These are phyloP conservation scores for Tubosaeta brunneosetosa DNA, from an alignment of 768 basidiomycete species.

Conservation along the genomic window DNA sequence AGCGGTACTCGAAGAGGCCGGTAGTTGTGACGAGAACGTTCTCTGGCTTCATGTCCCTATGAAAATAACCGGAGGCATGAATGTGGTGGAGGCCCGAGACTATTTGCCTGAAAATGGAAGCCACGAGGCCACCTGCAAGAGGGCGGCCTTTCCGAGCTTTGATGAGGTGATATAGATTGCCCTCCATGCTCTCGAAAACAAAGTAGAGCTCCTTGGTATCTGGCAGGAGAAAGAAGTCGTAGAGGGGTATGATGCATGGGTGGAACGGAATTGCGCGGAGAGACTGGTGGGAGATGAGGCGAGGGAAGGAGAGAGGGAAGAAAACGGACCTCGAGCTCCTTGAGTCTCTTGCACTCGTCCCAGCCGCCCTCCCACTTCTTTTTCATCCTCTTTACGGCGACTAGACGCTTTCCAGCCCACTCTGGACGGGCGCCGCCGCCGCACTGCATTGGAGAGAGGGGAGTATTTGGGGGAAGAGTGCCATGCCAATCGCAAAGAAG, in stretches of 20 bases:
- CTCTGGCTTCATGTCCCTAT: constrained; percentile 99
- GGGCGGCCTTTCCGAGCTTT: constrained; percentile 93
- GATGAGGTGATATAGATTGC: constrained; percentile 98
- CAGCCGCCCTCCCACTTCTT: constrained; percentile 97
- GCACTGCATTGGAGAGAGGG: constrained; percentile 92
- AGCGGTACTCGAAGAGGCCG: constrained; percentile 86
- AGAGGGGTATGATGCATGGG: constrained; percentile 96
- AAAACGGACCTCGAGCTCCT: constrained; percentile 84
- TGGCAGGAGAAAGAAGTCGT: constrained; percentile 98
- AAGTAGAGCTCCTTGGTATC: constrained; percentile 95
- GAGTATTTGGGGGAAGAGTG: constrained; percentile 85
- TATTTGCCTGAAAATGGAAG: constrained; percentile 92
- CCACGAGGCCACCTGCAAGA: constrained; percentile 94
- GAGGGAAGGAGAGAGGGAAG: constrained; percentile 9
- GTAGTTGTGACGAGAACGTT: constrained; percentile 98
- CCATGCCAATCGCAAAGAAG: constrained; percentile 99
- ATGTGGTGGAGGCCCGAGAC: constrained; percentile 89
- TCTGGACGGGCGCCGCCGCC: constrained; percentile 89
- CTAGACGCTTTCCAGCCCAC: constrained; percentile 90
- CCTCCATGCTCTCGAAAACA: constrained; percentile 99
- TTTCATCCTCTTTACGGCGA: constrained; percentile 98
- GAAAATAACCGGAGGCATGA: constrained; percentile 90
- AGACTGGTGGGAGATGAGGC: constrained; percentile 52
- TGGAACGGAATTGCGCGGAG: constrained; percentile 92
- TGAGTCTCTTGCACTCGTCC: constrained; percentile 93